These are phyloP conservation scores for Globisporangium uncinulatum DNA, from an alignment of 352 stramenopile genomes.

Conservation along the genomic window DNA sequence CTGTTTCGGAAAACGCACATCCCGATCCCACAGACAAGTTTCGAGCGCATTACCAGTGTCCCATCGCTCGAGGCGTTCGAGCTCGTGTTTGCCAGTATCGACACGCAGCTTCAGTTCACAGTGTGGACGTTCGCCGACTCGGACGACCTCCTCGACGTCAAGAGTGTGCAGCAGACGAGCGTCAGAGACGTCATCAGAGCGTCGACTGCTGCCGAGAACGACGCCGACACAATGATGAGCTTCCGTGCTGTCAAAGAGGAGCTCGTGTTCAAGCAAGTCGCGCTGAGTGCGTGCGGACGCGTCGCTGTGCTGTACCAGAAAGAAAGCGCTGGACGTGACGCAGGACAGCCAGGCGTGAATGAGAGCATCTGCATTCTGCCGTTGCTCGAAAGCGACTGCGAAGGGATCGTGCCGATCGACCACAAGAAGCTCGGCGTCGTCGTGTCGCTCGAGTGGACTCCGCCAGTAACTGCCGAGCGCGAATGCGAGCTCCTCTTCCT, in stretches of 20 bases:
- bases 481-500: slow-evolving; percentile 61
- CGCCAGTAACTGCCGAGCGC: slow-evolving; percentile 36
- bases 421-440: slow-evolving; percentile 58
- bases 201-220: slow-evolving; percentile 14
- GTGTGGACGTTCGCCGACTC: slow-evolving; percentile 61
- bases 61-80: slow-evolving; percentile 45
- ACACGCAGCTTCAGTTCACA: slow-evolving; percentile 25
- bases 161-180: slow-evolving; percentile 32
- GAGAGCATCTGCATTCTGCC: slow-evolving; percentile 45
- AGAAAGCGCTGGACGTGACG: background rate
- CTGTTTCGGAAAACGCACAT: slow-evolving; percentile 43
- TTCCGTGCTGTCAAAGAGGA: slow-evolving; percentile 33
- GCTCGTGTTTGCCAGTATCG: slow-evolving; percentile 39
- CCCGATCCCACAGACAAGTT: slow-evolving; percentile 19
- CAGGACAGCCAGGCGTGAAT: slow-evolving; percentile 4
- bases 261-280: slow-evolving; percentile 43
- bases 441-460: slow-evolving; percentile 63
- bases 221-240: slow-evolving; percentile 22
- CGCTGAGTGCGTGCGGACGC: slow-evolving; percentile 49
- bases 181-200: slow-evolving; percentile 27
- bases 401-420: slow-evolving; percentile 46
- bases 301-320: slow-evolving; percentile 45
- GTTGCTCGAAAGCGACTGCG: slow-evolving; percentile 38
- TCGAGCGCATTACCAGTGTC: slow-evolving; percentile 32
- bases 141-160: slow-evolving; percentile 37